A percentile compares a stretch with the other conserved stretches of the same genome.
These are phyloP conservation scores for Sporodiniella umbellata DNA, from an alignment of 371 early-diverging fungal genomes.

Conservation along the genomic window DNA sequence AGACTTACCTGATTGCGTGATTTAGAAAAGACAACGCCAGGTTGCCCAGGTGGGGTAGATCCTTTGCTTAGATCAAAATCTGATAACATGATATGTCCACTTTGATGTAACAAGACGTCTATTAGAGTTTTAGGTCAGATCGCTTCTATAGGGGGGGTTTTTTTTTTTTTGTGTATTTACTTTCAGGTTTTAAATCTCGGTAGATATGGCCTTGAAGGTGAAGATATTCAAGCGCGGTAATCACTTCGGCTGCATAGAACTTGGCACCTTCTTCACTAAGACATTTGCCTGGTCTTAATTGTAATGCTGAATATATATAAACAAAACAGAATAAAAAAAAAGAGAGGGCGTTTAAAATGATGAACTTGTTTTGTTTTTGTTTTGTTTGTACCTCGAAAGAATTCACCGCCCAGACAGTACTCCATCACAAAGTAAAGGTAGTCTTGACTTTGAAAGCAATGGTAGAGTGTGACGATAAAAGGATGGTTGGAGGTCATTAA, in stretches of 20 bases:
- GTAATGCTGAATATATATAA: constrained; percentile 56
- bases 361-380: not conserved
- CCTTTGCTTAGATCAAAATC: constrained; percentile 96
- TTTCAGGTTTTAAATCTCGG: constrained; percentile 99
- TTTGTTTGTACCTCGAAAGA: constrained; percentile 71
- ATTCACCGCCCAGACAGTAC: constrained; percentile 98
- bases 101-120: constrained; percentile 91
- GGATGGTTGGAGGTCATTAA: constrained; percentile 91
- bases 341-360: too few species aligned
- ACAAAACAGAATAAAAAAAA: too few species aligned
- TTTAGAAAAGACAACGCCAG: constrained; percentile 69
- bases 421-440: constrained; percentile 98
- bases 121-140: too few species aligned
- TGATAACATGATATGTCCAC: constrained; percentile 96
- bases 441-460: constrained; percentile 93
- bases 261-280: constrained; percentile 85
- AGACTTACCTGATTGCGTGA: constrained; percentile 45
- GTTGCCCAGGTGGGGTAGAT: constrained; percentile 71
- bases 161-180: constrained; percentile 46
- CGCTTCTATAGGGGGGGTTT: too few species aligned
- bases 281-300: constrained; percentile 81
- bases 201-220: constrained; percentile 97
- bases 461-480: constrained; percentile 96
- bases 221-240: constrained; percentile 90
- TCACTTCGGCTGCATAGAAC: constrained; percentile 98